Conservation (phyloP, 768 basidiomycete genomes). For the Lactarius hatsudake region DNA sequence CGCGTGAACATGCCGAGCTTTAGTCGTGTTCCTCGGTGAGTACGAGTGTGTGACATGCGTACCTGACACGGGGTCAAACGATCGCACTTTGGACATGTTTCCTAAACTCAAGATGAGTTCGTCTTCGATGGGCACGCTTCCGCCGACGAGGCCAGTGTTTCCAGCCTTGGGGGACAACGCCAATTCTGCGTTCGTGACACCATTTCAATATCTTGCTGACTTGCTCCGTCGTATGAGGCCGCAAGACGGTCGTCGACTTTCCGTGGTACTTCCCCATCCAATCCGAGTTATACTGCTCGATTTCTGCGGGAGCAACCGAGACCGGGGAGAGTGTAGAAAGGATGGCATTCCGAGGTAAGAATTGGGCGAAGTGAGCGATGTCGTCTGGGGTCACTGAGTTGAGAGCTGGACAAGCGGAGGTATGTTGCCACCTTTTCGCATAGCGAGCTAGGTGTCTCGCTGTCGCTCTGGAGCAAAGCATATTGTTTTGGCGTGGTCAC, state of each 20-base stretch:
- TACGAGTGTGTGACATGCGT: slow-evolving; percentile 22
- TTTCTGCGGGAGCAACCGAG: slow-evolving; percentile 54
- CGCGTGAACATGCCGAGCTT: neutral
- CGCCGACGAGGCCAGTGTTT: slow-evolving; percentile 97
- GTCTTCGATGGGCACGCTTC: slow-evolving; percentile 83
- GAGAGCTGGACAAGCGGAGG: slow-evolving; percentile 27
- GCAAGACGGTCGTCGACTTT: slow-evolving; percentile 78
- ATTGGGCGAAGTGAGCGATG: slow-evolving; percentile 60
- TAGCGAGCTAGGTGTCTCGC: slow-evolving; percentile 10
- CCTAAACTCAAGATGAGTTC: slow-evolving; percentile 84
- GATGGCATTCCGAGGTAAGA: slow-evolving; percentile 62
- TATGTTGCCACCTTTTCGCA: slow-evolving; percentile 29
- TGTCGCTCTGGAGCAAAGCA: slow-evolving; percentile 19
- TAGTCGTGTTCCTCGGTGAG: slow-evolving; percentile 14
- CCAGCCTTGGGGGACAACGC: slow-evolving; percentile 98
- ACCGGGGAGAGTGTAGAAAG: slow-evolving; percentile 62
- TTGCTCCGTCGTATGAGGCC: slow-evolving; percentile 83
- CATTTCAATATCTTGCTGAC: slow-evolving; percentile 86
- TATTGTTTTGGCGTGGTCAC: neutral
- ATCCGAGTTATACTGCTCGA: slow-evolving; percentile 80
- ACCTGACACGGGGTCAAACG: slow-evolving; percentile 85
- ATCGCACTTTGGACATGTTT: slow-evolving; percentile 78
- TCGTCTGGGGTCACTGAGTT: slow-evolving; percentile 53
- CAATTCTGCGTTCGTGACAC: slow-evolving; percentile 77
- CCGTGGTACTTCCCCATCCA: slow-evolving; percentile 97